These are phyloP conservation scores for Xylariaceae sp. DNA, from an alignment of 2,329 filamentous ascomycete genomes.

Conservation along the genomic window DNA sequence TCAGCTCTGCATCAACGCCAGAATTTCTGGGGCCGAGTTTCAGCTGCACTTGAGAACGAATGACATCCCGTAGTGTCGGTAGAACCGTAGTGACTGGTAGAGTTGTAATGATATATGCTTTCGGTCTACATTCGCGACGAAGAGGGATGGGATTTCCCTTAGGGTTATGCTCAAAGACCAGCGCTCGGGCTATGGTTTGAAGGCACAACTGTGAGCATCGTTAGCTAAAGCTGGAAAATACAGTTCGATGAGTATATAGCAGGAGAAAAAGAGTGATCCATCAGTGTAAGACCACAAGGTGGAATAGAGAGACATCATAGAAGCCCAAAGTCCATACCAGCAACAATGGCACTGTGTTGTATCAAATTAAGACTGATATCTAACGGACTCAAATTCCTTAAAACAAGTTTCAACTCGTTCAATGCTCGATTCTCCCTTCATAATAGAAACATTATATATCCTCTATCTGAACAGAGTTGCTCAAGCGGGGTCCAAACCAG, in stretches of 20 bases:
- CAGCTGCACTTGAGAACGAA: conserved; percentile 46
- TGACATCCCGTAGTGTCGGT: conserved; percentile 49
- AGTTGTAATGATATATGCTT: conserved; percentile 57
- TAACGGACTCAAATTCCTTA: no score
- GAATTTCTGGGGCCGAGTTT: conserved; percentile 27
- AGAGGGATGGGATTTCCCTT: background rate
- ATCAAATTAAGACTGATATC: no score
- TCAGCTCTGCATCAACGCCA: conserved; percentile 37
- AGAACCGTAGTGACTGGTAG: conserved; percentile 50
- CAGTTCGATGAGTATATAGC: background rate
- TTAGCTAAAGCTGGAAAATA: background rate
- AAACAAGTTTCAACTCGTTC: no score
- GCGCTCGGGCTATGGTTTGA: conserved; percentile 52
- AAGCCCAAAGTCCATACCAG: no score
- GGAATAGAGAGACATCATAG: no score
- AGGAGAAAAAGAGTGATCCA: background rate
- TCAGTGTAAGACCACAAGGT: no score
- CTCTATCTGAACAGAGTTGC: no score
- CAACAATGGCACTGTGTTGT: no score
- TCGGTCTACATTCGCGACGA: background rate
- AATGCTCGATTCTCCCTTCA: no score
- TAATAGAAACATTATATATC: no score
- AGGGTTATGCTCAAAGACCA: conserved; percentile 40
- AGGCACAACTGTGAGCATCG: conserved; percentile 48
- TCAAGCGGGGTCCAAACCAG: background rate